Evolutionary conservation across 208 protist genomes (phyloP).

Genomic region (Trypanosoma congolense): DNA sequence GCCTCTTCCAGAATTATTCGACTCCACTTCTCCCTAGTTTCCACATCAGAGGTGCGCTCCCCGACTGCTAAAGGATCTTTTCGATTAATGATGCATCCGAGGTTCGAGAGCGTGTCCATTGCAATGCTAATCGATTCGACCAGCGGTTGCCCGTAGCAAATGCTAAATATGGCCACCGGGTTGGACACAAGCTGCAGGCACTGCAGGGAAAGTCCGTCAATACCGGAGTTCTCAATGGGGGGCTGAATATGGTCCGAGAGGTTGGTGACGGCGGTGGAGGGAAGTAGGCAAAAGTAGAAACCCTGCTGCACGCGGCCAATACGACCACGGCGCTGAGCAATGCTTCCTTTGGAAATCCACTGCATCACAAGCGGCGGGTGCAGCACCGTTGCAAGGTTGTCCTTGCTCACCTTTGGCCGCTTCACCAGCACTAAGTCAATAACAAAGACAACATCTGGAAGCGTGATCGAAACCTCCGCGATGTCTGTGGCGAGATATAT

Average conservation of each 20-base stretch:
- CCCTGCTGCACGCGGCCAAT: conserved; percentile 40
- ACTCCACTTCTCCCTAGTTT: conserved; percentile 27
- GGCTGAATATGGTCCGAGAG: conserved; percentile 23
- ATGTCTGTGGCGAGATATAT: conserved; percentile 97
- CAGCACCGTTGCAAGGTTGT: conserved; percentile 30
- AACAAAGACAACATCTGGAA: conserved; percentile 94
- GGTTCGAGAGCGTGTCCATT: conserved; percentile 25
- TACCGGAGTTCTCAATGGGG: conserved; percentile 33
- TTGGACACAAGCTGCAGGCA: conserved; percentile 29
- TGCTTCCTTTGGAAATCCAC: conserved; percentile 31
- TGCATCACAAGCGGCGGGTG: conserved; percentile 37
- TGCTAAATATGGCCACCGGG: conserved; percentile 32
- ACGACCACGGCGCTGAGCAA: conserved; percentile 31
- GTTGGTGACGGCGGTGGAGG: conserved; percentile 7
- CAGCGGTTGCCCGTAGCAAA: conserved; percentile 33
- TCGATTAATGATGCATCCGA: conserved; percentile 31
- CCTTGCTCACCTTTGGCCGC: conserved; percentile 31
- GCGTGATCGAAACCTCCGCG: conserved; percentile 95
- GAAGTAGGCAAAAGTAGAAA: conserved; percentile 41
- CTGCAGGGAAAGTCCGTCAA: conserved; percentile 40
- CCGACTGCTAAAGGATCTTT: conserved; percentile 17
- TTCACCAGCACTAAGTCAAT: conserved; percentile 94
- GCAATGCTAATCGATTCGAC: conserved; percentile 24
- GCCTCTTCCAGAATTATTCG: conserved; percentile 26
- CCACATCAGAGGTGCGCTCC: conserved; percentile 23